Base-by-base conservation (phyloP, 208 protist species). In the Leptomonas seymouri region DNA sequence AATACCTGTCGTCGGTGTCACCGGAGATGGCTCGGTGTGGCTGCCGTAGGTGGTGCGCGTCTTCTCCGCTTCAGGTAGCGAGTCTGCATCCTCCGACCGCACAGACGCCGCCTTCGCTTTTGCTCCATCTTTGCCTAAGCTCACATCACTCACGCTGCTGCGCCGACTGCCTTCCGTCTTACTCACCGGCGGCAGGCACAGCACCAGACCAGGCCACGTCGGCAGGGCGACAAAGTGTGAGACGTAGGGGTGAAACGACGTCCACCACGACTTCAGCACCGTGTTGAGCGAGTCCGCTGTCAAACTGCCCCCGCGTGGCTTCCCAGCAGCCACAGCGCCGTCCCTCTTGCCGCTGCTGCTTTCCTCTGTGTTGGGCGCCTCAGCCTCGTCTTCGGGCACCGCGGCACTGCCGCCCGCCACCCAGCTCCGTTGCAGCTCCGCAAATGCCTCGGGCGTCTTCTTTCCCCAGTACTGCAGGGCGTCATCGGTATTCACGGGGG, bases 171-270 rank as follows among this genome's bases (percentile, higher is more conserved):
- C 65, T 2, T 27, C 50, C 50, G 39, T 53, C 48, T 21, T 65
- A 3, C 36, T 34, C 49, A 82, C 23, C 15, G 76, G 76, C 15
- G 70, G 69, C 54, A 82, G 50, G 44, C 62, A 67, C 18, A 94
- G 56, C n/a, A 92, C 27, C 20, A 93, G 45, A 8, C 74, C 74
- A 3, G 84, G 82, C 61, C 76, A 81, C n/a, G 77, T 80, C 27
- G 86, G 70, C 42, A 90, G 41, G 5, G 89, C 89, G n/a, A 94
- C 89, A 59, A 89, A 94, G 31, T 85, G 77, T 4, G 81, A 56
- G 15, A 83, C 51, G 63, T 63, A 77, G 1, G 85, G 80, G 2
- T 80, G 48, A 50, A 94, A 84, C 3, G 48, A 21, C 0, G 62
- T 50, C 63, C 76, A 76, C 85, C 86, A 89, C 56, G 55, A 18